Evolutionary conservation across 805 yeast genomes (phyloP).

Genomic region (Metschnikowia lachancei): DNA sequence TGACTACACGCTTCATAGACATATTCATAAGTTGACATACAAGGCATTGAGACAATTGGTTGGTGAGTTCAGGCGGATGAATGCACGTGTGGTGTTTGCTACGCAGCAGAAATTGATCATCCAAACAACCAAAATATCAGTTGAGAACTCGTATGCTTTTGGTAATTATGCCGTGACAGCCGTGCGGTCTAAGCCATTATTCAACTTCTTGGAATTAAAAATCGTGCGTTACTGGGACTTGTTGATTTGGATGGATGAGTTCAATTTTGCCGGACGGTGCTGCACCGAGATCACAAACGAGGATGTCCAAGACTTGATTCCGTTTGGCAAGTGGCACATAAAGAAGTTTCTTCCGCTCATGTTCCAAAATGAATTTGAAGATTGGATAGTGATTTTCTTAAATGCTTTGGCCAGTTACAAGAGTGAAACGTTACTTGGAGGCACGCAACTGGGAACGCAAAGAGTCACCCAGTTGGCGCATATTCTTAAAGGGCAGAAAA

Average conservation of each 20-base stretch:
- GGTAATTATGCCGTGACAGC: constrained; percentile 80
- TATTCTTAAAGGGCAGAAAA: constrained; percentile 43
- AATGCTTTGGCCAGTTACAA: constrained; percentile 65
- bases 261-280: constrained; percentile 76
- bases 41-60: constrained; percentile 78
- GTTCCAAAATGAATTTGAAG: constrained; percentile 79
- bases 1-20: constrained; percentile 78
- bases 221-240: constrained; percentile 86
- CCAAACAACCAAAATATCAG: constrained; percentile 70
- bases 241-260: constrained; percentile 92
- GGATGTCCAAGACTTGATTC: constrained; percentile 44
- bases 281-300: constrained; percentile 46
- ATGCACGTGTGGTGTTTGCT: constrained; percentile 78
- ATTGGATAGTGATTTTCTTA: constrained; percentile 77
- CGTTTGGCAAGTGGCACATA: constrained; percentile 75
- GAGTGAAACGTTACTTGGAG: constrained; percentile 36
- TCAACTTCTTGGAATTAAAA: constrained; percentile 73
- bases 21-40: constrained; percentile 80
- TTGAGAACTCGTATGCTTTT: constrained; percentile 86
- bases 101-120: constrained; percentile 71
- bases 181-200: constrained; percentile 74
- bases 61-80: constrained; percentile 74
- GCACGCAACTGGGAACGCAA: constrained; percentile 46
- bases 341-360: constrained; percentile 69
- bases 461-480: constrained; percentile 69